Percentiles rank a stretch among this genome's conserved stretches.
phyloP scores from a whole-genome alignment of 148 eudicot genomes.

The Chenopodium quinoa region DNA sequence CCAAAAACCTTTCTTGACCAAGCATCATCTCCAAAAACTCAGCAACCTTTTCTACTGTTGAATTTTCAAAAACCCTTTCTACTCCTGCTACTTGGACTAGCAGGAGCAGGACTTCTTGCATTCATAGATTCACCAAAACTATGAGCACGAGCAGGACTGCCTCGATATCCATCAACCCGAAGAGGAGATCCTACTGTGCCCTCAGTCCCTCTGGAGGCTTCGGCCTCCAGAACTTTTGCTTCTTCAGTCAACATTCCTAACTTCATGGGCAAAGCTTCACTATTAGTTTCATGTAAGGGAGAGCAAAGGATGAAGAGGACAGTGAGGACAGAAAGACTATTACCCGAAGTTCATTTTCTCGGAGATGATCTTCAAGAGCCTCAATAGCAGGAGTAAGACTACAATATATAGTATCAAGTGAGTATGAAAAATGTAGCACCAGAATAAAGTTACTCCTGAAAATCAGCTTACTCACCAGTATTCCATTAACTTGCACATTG shows the following conservation, averaged over 20 bases:
- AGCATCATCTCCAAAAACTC: background rate
- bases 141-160: conserved; percentile 53
- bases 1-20: background rate
- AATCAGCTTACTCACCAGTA: conserved; percentile 60
- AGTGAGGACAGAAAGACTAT: background rate
- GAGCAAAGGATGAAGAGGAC: background rate
- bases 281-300: background rate
- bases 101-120: conserved; percentile 40
- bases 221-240: conserved; percentile 69
- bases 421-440: conserved; percentile 1
- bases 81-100: conserved; percentile 52
- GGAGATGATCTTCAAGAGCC: conserved; percentile 71
- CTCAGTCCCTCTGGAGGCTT: conserved; percentile 42
- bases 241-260: conserved; percentile 64
- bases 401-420: conserved; percentile 27
- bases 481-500: conserved; percentile 98
- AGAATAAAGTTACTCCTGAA: background rate
- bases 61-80: conserved; percentile 37
- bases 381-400: conserved; percentile 93
- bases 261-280: conserved; percentile 31
- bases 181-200: conserved; percentile 59
- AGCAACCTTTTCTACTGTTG: background rate
- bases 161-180: conserved; percentile 50
- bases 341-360: conserved; percentile 89
- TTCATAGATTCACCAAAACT: conserved; percentile 37